Evolutionary conservation across 179 eudicot genomes (phyloP).

Genomic region (Spergularia azorica): DNA sequence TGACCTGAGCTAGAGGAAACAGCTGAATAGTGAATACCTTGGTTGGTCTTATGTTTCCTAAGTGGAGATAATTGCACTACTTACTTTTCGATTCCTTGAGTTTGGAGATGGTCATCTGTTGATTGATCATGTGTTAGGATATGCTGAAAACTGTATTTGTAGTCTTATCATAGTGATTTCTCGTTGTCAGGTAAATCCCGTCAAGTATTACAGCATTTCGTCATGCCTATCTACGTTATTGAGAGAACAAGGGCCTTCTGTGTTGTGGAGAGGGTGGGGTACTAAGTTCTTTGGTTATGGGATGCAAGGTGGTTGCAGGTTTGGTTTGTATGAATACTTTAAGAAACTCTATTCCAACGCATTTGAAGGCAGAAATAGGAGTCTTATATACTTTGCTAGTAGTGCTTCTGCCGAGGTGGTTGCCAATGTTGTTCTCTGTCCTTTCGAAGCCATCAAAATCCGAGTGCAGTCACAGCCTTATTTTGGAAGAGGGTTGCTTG

Average conservation of each 20-base stretch:
- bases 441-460: slow-evolving; percentile 81
- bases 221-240: slow-evolving; percentile 55
- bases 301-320: slow-evolving; percentile 72
- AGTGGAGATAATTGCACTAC: neutral
- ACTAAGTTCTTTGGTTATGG: slow-evolving; percentile 72
- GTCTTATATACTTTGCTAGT: slow-evolving; percentile 61
- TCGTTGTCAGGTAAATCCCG: slow-evolving; percentile 57
- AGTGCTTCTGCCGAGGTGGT: slow-evolving; percentile 83
- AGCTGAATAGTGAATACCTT: no score
- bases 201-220: slow-evolving; percentile 61
- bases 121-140: neutral
- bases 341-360: slow-evolving; percentile 59
- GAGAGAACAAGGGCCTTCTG: slow-evolving; percentile 65
- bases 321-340: slow-evolving; percentile 77
- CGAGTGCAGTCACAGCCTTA: slow-evolving; percentile 69
- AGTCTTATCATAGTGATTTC: slow-evolving; percentile 1
- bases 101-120: neutral
- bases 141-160: neutral
- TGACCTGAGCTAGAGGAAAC: no score
- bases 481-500: slow-evolving; percentile 74
- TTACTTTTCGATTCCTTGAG: neutral
- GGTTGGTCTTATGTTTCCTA: neutral
- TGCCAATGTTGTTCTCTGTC: slow-evolving; percentile 74
- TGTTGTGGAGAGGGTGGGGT: slow-evolving; percentile 83
- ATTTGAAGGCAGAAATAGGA: slow-evolving; percentile 53